Evolutionary conservation across 495 filamentous ascomycete genomes (phyloP).

Genomic region (Xylaria venustula): DNA sequence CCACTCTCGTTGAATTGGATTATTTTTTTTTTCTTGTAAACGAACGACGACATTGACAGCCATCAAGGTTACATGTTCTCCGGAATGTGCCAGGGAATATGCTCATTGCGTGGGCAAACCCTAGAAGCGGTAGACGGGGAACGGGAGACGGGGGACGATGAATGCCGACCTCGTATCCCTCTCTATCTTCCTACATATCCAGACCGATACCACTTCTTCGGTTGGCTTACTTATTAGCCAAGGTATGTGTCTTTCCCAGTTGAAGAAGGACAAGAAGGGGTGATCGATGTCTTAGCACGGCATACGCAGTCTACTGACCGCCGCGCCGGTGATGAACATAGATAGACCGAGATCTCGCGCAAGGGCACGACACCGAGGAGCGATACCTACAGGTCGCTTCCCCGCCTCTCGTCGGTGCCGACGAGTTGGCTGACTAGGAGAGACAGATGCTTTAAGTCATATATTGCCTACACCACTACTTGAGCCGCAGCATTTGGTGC

Average conservation of each 20-base stretch:
- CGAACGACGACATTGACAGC: too few species aligned
- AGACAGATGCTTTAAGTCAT: not conserved
- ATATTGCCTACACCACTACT: not conserved
- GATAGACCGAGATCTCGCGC: not conserved
- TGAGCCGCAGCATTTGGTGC: not conserved
- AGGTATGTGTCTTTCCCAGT: too few species aligned
- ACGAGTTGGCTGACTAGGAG: not conserved
- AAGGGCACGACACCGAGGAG: not conserved
- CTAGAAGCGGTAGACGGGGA: not conserved
- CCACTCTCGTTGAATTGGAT: not conserved
- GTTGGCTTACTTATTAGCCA: not conserved
- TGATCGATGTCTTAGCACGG: not conserved
- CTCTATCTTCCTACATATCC: too few species aligned
- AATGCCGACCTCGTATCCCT: not conserved
- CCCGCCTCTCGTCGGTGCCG: not conserved
- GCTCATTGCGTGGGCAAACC: not conserved
- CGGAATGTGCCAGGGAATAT: not conserved
- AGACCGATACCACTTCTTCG: not conserved
- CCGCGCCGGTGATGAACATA: not conserved
- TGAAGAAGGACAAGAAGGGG: too few species aligned
- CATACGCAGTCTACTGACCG: not conserved
- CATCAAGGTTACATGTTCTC: conserved; percentile 8
- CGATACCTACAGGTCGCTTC: not conserved
- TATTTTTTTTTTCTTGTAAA: not conserved
- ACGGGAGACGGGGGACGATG: too few species aligned